Conservation (phyloP, 805 yeast genomes). For the Saturnispora saitoi region DNA sequence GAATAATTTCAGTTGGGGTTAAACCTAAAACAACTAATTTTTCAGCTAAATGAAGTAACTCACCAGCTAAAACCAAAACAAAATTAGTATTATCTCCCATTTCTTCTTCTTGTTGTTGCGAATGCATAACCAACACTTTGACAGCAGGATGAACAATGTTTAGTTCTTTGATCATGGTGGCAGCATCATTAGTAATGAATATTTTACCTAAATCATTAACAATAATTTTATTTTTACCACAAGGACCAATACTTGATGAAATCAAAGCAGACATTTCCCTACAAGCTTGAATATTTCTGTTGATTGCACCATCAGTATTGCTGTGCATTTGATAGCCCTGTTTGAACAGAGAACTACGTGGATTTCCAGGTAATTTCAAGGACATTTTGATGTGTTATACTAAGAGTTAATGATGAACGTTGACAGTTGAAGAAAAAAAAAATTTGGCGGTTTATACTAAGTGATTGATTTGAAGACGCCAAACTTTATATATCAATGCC, state of each 20-base stretch:
- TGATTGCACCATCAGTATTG: conserved; percentile 90
- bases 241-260: conserved; percentile 92
- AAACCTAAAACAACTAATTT: conserved; percentile 77
- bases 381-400: conserved; percentile 53
- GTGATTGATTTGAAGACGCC: background rate
- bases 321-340: conserved; percentile 86
- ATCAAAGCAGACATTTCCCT: conserved; percentile 89
- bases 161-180: conserved; percentile 87
- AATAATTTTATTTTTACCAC: conserved; percentile 93
- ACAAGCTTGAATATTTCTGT: conserved; percentile 87
- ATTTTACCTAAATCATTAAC: conserved; percentile 82
- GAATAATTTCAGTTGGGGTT: conserved; percentile 85
- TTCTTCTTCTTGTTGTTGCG: conserved; percentile 93
- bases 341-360: conserved; percentile 88
- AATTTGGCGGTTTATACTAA: background rate
- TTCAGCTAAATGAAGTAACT: conserved; percentile 77
- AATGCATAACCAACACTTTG: conserved; percentile 89
- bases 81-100: conserved; percentile 96
- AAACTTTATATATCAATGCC: background rate
- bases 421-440: background rate
- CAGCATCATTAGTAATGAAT: conserved; percentile 94
- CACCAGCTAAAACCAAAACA: conserved; percentile 89
- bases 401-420: background rate
- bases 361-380: conserved; percentile 83
- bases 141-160: conserved; percentile 98